A percentile compares a stretch with the other conserved stretches of the same genome.
Conservation (phyloP, 179 eudicot genomes). For the Gypsophila paniculata region DNA sequence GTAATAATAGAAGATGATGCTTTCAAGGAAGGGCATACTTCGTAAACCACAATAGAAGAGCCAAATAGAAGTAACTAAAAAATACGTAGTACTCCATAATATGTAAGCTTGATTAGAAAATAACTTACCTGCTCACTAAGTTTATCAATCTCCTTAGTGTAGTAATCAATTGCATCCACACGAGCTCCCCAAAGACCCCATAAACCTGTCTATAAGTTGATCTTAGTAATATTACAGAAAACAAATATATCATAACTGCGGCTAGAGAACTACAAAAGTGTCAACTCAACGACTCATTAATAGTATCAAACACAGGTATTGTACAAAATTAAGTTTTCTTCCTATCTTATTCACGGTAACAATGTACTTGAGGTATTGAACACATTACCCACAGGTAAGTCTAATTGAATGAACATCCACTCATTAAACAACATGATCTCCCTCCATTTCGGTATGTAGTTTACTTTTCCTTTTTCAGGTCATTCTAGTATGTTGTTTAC, state of each 20-base stretch:
- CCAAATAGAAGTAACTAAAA: background rate
- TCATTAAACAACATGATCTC: background rate
- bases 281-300: background rate
- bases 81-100: background rate
- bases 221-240: constrained; percentile 15
- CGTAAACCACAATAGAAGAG: background rate
- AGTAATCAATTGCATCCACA: constrained; percentile 84
- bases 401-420: background rate
- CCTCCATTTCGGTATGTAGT: background rate
- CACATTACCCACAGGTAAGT: background rate
- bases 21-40: background rate
- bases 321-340: constrained; percentile 6
- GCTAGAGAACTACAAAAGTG: background rate
- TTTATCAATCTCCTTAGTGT: constrained; percentile 61
- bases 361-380: background rate
- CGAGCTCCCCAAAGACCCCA: constrained; percentile 86
- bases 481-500: background rate
- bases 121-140: constrained; percentile 53
- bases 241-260: background rate
- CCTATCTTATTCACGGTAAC: background rate
- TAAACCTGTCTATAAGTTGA: constrained; percentile 75
- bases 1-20: background rate
- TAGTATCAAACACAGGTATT: background rate
- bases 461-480: background rate
- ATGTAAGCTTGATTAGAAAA: background rate